Evolutionary conservation across 2,329 filamentous ascomycete genomes (phyloP).

Genomic region (Nothophoma quercina): DNA sequence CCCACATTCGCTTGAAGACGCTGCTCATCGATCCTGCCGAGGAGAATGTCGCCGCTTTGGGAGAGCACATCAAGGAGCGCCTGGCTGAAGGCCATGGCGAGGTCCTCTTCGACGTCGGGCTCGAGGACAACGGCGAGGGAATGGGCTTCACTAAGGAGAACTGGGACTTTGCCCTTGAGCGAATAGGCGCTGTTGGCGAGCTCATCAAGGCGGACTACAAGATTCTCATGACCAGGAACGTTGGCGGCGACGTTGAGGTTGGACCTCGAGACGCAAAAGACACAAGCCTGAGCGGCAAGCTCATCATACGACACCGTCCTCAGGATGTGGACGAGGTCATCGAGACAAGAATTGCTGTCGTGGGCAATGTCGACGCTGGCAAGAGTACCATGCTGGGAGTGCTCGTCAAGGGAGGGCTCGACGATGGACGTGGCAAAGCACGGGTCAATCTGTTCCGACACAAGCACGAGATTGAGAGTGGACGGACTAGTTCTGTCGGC

Average conservation of each 20-base stretch:
- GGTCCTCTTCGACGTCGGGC: constrained; percentile 87
- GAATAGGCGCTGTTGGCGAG: constrained; percentile 71
- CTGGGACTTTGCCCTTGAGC: constrained; percentile 75
- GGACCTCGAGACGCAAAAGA: constrained; percentile 70
- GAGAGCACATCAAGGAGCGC: constrained; percentile 69
- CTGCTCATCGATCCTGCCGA: constrained; percentile 70
- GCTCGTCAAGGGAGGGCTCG: constrained; percentile 91
- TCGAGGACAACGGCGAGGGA: constrained; percentile 86
- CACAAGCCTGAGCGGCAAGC: constrained; percentile 80
- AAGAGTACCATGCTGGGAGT: constrained; percentile 97
- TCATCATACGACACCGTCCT: constrained; percentile 80
- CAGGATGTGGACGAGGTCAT: constrained; percentile 84
- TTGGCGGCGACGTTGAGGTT: constrained; percentile 78
- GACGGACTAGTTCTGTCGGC: constrained; percentile 92
- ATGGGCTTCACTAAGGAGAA: constrained; percentile 78
- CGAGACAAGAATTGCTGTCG: constrained; percentile 94
- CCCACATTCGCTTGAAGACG: constrained; percentile 72
- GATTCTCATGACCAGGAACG: constrained; percentile 87
- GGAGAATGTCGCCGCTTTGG: constrained; percentile 67
- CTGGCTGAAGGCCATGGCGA: constrained; percentile 87
- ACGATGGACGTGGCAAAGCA: constrained; percentile 92
- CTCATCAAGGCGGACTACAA: constrained; percentile 76
- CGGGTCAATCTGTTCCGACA: constrained; percentile 96
- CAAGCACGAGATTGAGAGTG: constrained; percentile 97
- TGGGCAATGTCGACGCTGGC: constrained; percentile 96